A percentile compares a stretch with the other conserved stretches of the same genome.
Conservation (phyloP, 306 rosid genomes). For the Lathyrus sativus region DNA sequence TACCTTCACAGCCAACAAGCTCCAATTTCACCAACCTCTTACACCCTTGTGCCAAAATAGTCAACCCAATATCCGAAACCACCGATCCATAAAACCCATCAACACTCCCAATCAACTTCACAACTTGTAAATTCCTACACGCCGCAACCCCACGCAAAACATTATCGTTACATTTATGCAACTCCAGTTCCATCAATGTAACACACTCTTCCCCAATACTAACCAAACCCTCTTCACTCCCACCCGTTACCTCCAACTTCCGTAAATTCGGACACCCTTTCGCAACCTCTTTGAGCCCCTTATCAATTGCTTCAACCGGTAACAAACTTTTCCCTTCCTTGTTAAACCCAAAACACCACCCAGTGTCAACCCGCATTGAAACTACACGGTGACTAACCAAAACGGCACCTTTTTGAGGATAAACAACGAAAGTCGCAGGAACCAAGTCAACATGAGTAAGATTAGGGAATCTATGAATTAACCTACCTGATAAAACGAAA, state of each 20-base stretch:
- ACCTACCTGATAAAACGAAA: conserved; percentile 35
- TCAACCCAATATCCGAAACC: conserved; percentile 80
- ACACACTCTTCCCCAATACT: conserved; percentile 12
- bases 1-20: conserved; percentile 82
- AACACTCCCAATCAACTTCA: conserved; percentile 64
- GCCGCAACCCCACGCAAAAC: conserved; percentile 29
- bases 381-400: background rate
- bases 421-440: conserved; percentile 8
- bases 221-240: conserved; percentile 1
- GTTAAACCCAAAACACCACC: conserved; percentile 13
- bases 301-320: conserved; percentile 19
- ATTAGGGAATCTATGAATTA: conserved; percentile 34
- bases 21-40: conserved; percentile 79
- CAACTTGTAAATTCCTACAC: conserved; percentile 60
- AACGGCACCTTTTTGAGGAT: conserved; percentile 5
- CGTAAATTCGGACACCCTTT: conserved; percentile 33
- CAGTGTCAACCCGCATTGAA: conserved; percentile 21
- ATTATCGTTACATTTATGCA: conserved; percentile 36
- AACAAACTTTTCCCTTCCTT: background rate
- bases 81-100: conserved; percentile 57
- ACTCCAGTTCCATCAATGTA: conserved; percentile 33
- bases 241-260: conserved; percentile 22
- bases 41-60: conserved; percentile 89
- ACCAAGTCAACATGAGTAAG: conserved; percentile 34
- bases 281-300: conserved; percentile 6